Conservation (phyloP, 2,329 filamentous ascomycete genomes). For the Juglanconis juglandina region DNA sequence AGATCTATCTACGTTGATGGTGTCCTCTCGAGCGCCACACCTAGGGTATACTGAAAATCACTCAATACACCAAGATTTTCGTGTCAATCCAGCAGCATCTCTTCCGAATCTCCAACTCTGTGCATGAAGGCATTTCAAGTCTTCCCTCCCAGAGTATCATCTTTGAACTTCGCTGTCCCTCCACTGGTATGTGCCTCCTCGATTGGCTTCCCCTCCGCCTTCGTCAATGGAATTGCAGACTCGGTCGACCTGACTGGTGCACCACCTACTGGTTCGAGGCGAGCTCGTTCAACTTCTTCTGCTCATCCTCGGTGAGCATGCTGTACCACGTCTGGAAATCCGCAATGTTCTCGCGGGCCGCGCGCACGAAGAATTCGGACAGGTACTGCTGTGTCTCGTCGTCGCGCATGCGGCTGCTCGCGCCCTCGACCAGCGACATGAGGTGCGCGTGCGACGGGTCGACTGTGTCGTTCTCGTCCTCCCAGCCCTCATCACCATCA, state of each 20-base stretch:
- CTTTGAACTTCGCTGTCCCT: too few species aligned
- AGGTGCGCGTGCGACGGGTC: slow-evolving; percentile 70
- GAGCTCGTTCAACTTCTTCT: slow-evolving; percentile 53
- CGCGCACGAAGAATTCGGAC: slow-evolving; percentile 71
- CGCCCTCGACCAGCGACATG: slow-evolving; percentile 69
- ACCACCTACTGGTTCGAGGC: slow-evolving; percentile 27
- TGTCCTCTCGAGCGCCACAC: background rate
- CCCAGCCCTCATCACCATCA: slow-evolving; percentile 80
- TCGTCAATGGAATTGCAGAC: too few species aligned
- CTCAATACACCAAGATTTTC: background rate
- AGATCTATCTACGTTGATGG: background rate
- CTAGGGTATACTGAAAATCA: too few species aligned
- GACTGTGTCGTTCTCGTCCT: slow-evolving; percentile 74
- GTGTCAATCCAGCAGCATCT: background rate
- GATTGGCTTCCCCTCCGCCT: too few species aligned
- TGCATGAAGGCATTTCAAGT: slow-evolving; percentile 8
- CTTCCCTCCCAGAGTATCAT: background rate
- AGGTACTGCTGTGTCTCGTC: slow-evolving; percentile 88
- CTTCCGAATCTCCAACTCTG: background rate
- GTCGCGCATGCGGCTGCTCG: slow-evolving; percentile 65
- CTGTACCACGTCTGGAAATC: slow-evolving; percentile 57
- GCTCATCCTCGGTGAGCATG: slow-evolving; percentile 53
- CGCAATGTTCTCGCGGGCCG: slow-evolving; percentile 53
- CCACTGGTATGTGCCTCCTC: too few species aligned
- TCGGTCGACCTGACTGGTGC: too few species aligned